Conservation (phyloP, 164 flowering plant species). For the Nelumbo lutea region DNA sequence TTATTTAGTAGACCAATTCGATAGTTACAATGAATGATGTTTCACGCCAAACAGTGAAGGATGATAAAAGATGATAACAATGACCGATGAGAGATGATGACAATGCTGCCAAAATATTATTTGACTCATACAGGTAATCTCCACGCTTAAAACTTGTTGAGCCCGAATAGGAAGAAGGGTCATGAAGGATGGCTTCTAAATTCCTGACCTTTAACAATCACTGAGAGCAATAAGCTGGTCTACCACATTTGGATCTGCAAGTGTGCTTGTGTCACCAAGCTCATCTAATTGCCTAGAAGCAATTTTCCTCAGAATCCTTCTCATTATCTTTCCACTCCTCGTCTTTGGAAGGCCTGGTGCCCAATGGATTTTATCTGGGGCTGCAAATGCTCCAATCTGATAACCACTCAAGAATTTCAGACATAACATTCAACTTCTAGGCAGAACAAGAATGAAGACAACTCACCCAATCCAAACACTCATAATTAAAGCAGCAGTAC, state of each 20-base stretch:
- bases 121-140: not conserved
- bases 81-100: no score
- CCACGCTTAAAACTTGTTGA: not conserved
- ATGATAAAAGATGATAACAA: no score
- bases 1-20: no score
- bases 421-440: no score
- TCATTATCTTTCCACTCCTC: slow-evolving; percentile 97
- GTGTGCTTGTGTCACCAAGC: slow-evolving; percentile 96
- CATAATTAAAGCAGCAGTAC: no score
- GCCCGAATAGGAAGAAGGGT: not conserved
- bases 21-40: no score
- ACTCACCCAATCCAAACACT: no score
- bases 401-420: not conserved
- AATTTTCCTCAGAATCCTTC: slow-evolving; percentile 89
- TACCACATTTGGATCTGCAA: slow-evolving; percentile 89
- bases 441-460: no score
- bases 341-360: slow-evolving; percentile 99
- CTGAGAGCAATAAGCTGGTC: slow-evolving; percentile 75
- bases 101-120: not conserved
- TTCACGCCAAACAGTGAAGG: no score
- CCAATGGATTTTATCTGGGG: slow-evolving; percentile 96
- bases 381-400: slow-evolving; percentile 99
- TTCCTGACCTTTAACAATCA: slow-evolving; percentile 28
- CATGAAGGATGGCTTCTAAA: not conserved
- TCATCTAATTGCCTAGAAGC: slow-evolving; percentile 86